These are phyloP conservation scores for Symbiodinium pilosum DNA, from an alignment of 73 alveolate genomes.

Conservation along the genomic window DNA sequence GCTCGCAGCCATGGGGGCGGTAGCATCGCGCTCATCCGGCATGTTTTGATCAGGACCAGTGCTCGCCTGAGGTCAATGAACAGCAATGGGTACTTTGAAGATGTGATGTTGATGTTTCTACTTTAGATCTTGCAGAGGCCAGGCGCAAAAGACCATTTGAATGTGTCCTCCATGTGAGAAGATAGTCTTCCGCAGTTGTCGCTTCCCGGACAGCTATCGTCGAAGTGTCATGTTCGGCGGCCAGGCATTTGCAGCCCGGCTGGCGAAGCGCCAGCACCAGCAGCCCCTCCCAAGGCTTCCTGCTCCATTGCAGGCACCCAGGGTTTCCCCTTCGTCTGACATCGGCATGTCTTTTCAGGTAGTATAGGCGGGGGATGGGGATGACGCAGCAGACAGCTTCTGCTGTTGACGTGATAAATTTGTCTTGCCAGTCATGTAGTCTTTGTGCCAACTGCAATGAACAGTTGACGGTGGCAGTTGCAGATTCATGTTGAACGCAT, in stretches of 20 bases:
- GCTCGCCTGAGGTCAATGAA: too few species aligned
- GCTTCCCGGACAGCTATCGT: too few species aligned
- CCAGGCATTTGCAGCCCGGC: conserved; percentile 18
- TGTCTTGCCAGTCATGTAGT: too few species aligned
- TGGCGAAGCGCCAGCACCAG: conserved; percentile 5
- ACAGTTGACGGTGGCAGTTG: too few species aligned
- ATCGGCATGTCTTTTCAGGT: too few species aligned
- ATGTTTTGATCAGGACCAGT: too few species aligned
- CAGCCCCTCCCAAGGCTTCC: background rate
- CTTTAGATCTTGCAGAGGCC: background rate
- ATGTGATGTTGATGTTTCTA: background rate
- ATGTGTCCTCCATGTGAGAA: background rate
- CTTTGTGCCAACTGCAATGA: too few species aligned
- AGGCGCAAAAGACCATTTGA: background rate
- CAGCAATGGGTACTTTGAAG: background rate
- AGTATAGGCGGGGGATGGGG: too few species aligned
- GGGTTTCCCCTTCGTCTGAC: background rate
- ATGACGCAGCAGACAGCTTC: too few species aligned
- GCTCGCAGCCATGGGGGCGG: background rate
- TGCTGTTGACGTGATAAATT: too few species aligned
- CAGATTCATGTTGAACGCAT: too few species aligned
- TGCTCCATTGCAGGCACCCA: background rate
- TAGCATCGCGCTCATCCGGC: background rate
- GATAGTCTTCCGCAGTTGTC: background rate
- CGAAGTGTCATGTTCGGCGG: background rate